A percentile compares a stretch with the other conserved stretches of the same genome.
Conservation (phyloP, 2,329 filamentous ascomycete species). For the Exophiala phaeomuriformis region DNA sequence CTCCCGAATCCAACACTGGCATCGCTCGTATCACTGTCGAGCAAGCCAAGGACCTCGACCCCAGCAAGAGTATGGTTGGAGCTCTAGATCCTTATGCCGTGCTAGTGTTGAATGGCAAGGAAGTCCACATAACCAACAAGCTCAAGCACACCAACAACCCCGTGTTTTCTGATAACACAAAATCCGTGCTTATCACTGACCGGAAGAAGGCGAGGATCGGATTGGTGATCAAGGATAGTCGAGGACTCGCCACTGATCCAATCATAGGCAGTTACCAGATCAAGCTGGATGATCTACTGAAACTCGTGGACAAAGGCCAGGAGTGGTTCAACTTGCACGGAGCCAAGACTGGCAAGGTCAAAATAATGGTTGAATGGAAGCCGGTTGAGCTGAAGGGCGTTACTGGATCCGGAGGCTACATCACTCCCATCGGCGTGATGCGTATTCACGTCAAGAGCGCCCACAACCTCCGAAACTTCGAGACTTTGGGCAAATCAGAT, state of each 20-base stretch:
- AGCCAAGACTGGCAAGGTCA: constrained; percentile 73
- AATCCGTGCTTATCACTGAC: constrained; percentile 92
- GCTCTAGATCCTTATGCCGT: constrained; percentile 84
- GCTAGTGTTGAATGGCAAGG: constrained; percentile 83
- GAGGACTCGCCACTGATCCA: constrained; percentile 74
- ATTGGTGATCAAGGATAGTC: constrained; percentile 89
- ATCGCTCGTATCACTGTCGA: constrained; percentile 90
- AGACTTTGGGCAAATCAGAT: constrained; percentile 94
- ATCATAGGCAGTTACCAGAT: constrained; percentile 89
- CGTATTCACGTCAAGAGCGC: constrained; percentile 85
- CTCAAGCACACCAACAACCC: constrained; percentile 96
- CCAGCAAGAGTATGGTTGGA: constrained; percentile 83
- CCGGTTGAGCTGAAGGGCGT: constrained; percentile 78
- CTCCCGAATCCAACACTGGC: constrained; percentile 85
- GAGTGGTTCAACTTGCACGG: constrained; percentile 92
- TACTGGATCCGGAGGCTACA: constrained; percentile 76
- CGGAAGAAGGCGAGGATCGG: constrained; percentile 84
- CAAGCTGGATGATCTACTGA: constrained; percentile 86
- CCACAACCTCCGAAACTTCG: constrained; percentile 77
- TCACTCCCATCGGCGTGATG: constrained; percentile 91
- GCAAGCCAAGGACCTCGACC: constrained; percentile 92
- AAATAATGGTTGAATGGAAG: constrained; percentile 91
- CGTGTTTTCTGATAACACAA: constrained; percentile 86
- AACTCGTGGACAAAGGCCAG: constrained; percentile 82
- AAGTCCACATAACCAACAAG: constrained; percentile 81